Evolutionary conservation across 257 asterid species (phyloP).

Genomic region (Phtheirospermum japonicum): DNA sequence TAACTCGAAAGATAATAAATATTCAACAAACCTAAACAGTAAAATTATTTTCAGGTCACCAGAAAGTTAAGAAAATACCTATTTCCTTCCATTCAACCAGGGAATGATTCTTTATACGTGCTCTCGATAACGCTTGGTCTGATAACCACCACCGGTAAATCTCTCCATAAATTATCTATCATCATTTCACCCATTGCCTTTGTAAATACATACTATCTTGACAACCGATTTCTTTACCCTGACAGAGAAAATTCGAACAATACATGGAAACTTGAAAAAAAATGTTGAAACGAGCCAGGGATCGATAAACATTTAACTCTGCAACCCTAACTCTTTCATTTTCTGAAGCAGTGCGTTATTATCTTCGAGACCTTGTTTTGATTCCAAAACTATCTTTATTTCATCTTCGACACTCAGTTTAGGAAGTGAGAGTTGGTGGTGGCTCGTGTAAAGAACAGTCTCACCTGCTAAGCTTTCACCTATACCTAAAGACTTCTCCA

Average conservation of each 20-base stretch:
- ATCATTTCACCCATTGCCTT: conserved; percentile 99
- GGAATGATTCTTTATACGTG: conserved; percentile 91
- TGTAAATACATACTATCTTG: conserved; percentile 89
- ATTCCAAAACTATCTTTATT: conserved; percentile 56
- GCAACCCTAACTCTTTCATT: too few species aligned
- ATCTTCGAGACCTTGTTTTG: conserved; percentile 47
- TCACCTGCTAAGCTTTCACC: conserved; percentile 76
- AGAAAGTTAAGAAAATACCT: too few species aligned
- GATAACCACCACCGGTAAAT: conserved; percentile 77
- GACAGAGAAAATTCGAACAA: conserved; percentile 1
- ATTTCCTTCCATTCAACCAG: conserved; percentile 99
- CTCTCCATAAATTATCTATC: conserved; percentile 71
- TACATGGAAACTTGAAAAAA: background rate
- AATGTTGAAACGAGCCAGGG: background rate
- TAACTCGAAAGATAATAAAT: too few species aligned
- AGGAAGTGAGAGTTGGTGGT: too few species aligned
- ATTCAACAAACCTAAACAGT: too few species aligned
- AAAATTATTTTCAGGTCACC: too few species aligned
- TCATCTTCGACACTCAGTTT: conserved; percentile 84
- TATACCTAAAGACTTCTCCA: conserved; percentile 69
- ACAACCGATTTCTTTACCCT: conserved; percentile 98
- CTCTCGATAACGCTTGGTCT: conserved; percentile 97
- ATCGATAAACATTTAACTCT: too few species aligned
- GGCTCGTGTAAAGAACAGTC: too few species aligned
- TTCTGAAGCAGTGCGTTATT: too few species aligned